A percentile compares a stretch with the other conserved stretches of the same genome.
phyloP scores from a whole-genome alignment of 306 rosid species.

The Hippophae tibetana region DNA sequence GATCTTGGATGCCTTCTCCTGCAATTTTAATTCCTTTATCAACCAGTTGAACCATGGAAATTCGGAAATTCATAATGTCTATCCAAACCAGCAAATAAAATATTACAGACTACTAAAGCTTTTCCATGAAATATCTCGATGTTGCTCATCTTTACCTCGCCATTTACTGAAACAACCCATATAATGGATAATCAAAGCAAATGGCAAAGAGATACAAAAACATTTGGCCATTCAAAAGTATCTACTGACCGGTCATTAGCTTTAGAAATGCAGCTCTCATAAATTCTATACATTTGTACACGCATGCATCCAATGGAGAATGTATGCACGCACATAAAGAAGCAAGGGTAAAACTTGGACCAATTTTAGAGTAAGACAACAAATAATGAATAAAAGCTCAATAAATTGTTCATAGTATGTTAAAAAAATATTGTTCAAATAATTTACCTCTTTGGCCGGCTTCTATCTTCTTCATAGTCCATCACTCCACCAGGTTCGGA shows the following conservation, averaged over 20 bases:
- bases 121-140: not conserved
- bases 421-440: not conserved
- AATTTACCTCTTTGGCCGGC: slow-evolving; percentile 87
- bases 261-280: too few species aligned
- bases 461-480: slow-evolving; percentile 96
- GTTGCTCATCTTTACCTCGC: not conserved
- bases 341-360: too few species aligned
- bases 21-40: slow-evolving; percentile 22
- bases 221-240: too few species aligned
- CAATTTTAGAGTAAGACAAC: too few species aligned
- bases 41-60: slow-evolving; percentile 7
- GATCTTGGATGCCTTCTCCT: slow-evolving; percentile 88
- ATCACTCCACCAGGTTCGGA: slow-evolving; percentile 99
- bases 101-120: not conserved
- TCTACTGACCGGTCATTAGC: too few species aligned
- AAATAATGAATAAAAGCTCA: not conserved
- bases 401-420: too few species aligned
- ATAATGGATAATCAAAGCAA: too few species aligned
- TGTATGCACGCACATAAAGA: too few species aligned
- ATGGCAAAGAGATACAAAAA: too few species aligned
- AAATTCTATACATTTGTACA: too few species aligned
- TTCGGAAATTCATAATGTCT: not conserved
- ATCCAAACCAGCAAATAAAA: not conserved
- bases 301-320: too few species aligned
- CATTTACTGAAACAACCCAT: not conserved